Conservation (phyloP, 2,329 filamentous ascomycete species). For the Scedosporium minutisporum region DNA sequence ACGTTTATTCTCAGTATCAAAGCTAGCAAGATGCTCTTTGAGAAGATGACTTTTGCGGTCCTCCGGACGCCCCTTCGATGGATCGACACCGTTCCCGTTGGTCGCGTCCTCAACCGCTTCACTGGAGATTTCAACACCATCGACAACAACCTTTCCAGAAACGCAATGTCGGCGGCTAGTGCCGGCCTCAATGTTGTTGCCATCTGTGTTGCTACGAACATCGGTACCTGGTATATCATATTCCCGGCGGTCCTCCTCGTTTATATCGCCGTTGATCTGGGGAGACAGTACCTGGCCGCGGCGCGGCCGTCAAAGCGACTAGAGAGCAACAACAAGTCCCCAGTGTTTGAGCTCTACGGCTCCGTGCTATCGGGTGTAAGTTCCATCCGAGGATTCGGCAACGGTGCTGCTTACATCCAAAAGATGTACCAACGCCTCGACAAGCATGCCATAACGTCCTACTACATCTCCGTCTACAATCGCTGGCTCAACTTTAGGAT, state of each 20-base stretch:
- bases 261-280: slow-evolving; percentile 45
- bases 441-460: slow-evolving; percentile 54
- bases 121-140: slow-evolving; percentile 68
- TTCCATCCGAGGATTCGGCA: slow-evolving; percentile 68
- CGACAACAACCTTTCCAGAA: slow-evolving; percentile 45
- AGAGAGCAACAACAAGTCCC: slow-evolving; percentile 67
- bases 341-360: slow-evolving; percentile 72
- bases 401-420: slow-evolving; percentile 54
- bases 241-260: slow-evolving; percentile 51
- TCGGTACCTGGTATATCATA: slow-evolving; percentile 60
- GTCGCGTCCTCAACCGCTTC: slow-evolving; percentile 68
- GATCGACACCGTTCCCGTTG: slow-evolving; percentile 71
- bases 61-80: slow-evolving; percentile 66
- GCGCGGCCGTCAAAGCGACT: slow-evolving; percentile 68
- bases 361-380: slow-evolving; percentile 61
- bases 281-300: slow-evolving; percentile 54
- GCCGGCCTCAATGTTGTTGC: slow-evolving; percentile 46
- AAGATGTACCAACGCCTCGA: slow-evolving; percentile 64
- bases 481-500: slow-evolving; percentile 70
- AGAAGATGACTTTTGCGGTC: slow-evolving; percentile 55
- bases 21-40: slow-evolving; percentile 61
- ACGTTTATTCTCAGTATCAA: slow-evolving; percentile 56
- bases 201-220: slow-evolving; percentile 55
- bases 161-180: background rate
- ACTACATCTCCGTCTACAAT: slow-evolving; percentile 63